phyloP scores from a whole-genome alignment of 1,284 basidiomycete genomes.

The Meripilus lineatus region DNA sequence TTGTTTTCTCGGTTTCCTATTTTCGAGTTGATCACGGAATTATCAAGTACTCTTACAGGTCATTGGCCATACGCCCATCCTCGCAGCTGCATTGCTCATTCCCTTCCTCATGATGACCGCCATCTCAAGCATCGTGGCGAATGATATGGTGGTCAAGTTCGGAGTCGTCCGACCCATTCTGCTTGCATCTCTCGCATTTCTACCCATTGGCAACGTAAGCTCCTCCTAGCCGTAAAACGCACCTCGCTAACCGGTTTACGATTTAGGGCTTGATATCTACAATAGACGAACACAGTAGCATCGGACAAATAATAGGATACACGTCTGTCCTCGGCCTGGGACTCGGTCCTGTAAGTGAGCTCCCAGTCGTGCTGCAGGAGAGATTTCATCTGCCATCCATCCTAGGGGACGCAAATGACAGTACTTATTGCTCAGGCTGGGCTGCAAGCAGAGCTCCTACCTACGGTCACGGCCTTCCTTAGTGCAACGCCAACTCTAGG shows the following conservation, averaged over 20 bases:
- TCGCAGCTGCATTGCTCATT: slow-evolving; percentile 27
- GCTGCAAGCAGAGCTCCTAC: slow-evolving; percentile 22
- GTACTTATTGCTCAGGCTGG: slow-evolving; percentile 28
- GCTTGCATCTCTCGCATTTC: slow-evolving; percentile 16
- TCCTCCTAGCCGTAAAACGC: background rate
- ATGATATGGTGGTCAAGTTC: slow-evolving; percentile 17
- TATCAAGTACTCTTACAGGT: slow-evolving; percentile 28
- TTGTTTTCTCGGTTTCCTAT: background rate
- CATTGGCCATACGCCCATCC: slow-evolving; percentile 21
- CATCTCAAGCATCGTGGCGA: slow-evolving; percentile 20
- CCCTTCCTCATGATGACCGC: slow-evolving; percentile 26
- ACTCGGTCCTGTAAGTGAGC: slow-evolving; percentile 21
- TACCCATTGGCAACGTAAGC: slow-evolving; percentile 18
- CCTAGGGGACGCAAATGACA: slow-evolving; percentile 24
- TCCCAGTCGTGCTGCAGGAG: background rate
- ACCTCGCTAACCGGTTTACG: background rate
- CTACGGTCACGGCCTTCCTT: slow-evolving; percentile 28
- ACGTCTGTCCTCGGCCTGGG: slow-evolving; percentile 25
- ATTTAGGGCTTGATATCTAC: slow-evolving; percentile 25
- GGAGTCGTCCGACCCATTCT: slow-evolving; percentile 18
- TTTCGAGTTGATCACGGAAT: background rate
- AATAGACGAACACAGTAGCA: slow-evolving; percentile 22
- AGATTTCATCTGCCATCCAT: background rate
- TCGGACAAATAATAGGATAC: slow-evolving; percentile 26
- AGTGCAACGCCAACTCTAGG: slow-evolving; percentile 26